Base-by-base conservation (phyloP, 495 filamentous ascomycete genomes). In the Aspergillus cavernicola region DNA sequence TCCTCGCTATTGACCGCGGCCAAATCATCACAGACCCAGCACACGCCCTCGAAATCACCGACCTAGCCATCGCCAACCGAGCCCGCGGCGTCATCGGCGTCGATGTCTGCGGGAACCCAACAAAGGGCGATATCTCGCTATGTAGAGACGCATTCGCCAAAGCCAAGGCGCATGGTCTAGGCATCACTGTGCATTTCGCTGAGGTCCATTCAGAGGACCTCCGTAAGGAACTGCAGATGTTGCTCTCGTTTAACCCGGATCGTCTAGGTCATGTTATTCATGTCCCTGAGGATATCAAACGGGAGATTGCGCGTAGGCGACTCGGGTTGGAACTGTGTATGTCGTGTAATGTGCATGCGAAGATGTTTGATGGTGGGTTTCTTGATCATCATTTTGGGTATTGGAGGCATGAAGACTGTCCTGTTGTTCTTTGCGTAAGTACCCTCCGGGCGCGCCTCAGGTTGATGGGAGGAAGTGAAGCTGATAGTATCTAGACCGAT, bases 211-310 rank as follows among this genome's bases (percentile, higher is more conserved):
- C 65, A 8, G 82, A 80, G 6, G 75, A 72, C 0, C 68, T 74
- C 4, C 71, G 73, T 2, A 59, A 66, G 3, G 90, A 95, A 65
- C 66, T 95, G 11, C 49, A 66, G 10, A 76, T 72, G 1, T 64
- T 93, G 41, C 74, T 95, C 52, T 66, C 64, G 0, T 91, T 83
- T 69, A 33, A 65, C 43, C 89, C 89, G 5, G 82, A 89, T 56
- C 70, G 90, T 3, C 63, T 95, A 9, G 88, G 89, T 0, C 90
- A 95, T 70, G 88, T 90, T 5, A 87, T 92, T 46, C 80, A 90
- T 63, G 81, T 90, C 1, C 75, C 80, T 0, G 80, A 82, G 9
- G 57, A 63, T 18, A 61, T 86, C 15, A 81, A 78, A 56, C 50
- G 67, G 38, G 74, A 80, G 61, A 86, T 92, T 53, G 61, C 67